A percentile compares a stretch with the other conserved stretches of the same genome.
These are phyloP conservation scores for Lentinus brumalis DNA, from an alignment of 768 basidiomycete genomes.

Conservation along the genomic window DNA sequence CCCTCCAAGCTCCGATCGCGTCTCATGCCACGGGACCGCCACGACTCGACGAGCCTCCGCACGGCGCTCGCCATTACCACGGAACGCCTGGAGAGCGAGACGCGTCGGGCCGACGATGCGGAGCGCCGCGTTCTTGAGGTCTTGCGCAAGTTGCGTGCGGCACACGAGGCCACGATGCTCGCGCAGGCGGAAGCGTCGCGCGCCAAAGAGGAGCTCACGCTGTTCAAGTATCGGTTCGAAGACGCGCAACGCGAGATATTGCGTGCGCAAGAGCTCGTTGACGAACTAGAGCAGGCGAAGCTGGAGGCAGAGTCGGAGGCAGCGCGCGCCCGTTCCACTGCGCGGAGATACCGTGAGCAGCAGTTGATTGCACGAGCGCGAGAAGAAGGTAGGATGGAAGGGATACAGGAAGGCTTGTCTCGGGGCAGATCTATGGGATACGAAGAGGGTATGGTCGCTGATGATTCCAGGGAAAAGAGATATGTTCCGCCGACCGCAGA, in stretches of 20 bases:
- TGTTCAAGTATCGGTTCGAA: constrained; percentile 65
- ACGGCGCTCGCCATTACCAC: constrained; percentile 26
- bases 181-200: constrained; percentile 59
- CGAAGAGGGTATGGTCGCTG: constrained; percentile 31
- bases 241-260: constrained; percentile 68
- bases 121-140: constrained; percentile 52
- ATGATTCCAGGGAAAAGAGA: constrained; percentile 4
- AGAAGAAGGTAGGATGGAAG: constrained; percentile 67
- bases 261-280: constrained; percentile 65
- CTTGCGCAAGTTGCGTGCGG: constrained; percentile 51
- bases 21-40: constrained; percentile 21
- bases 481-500: neutral
- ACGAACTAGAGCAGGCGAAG: constrained; percentile 58
- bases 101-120: constrained; percentile 58
- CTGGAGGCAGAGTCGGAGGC: constrained; percentile 65
- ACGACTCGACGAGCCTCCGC: constrained; percentile 24
- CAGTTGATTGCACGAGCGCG: constrained; percentile 54
- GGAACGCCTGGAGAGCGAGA: constrained; percentile 51
- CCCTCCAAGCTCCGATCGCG: constrained; percentile 26
- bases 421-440: constrained; percentile 47
- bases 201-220: constrained; percentile 56
- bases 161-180: constrained; percentile 56
- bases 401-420: constrained; percentile 56
- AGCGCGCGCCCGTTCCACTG: constrained; percentile 51
- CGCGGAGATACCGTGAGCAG: constrained; percentile 58